Base-by-base conservation (phyloP, 768 basidiomycete genomes). In the Sarcodon aspratus region DNA sequence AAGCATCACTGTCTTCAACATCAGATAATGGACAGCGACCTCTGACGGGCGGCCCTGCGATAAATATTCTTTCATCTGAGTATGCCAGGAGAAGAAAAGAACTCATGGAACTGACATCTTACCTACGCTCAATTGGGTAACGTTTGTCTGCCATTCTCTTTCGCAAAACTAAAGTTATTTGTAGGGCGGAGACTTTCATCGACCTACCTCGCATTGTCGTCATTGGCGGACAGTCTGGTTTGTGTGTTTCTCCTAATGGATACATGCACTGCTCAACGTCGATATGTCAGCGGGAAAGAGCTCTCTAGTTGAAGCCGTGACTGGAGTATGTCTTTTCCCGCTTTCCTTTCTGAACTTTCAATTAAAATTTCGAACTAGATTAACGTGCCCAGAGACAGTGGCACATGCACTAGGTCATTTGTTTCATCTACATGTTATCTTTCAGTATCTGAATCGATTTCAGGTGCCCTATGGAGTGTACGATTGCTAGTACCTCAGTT, bases 321-420 rank as follows among this genome's bases (percentile, higher is more conserved):
- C 68, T 11, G 75, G 76, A 6, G 78, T 80, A 54, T 18, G 73
- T 56, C 3, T 0, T 15, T 17, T 11, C 48, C 45, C 27, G 37
- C 31, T 12, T 38, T 21, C 47, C 36, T n/a, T 9, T 15, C 38
- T 8, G 37, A n/a, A 10, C 9, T 12, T 35, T 15, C n/a, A 15
- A 33, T 32, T 44, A 35, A 44, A 34, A 27, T n/a, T 17, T 9
- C 34, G 7, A 11, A 21, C 13, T 36, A 81, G 80, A 75, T 80
- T 32, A 75, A 63, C 45, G 78, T 82, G 31, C 79, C 80, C 9
- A 65, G 80, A 33, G 80, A 80, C 37, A 75, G 74, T 38, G 78
- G 78, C 17, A 80, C 77, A 0, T 80, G 79, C 47, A 80, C 77
- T 0, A 65, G 76, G 79, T 74, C 33, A 34, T 27, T 5, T 27